Percentiles rank a stretch among this genome's conserved stretches.
Conservation (phyloP, 1,284 basidiomycete genomes). For the Cryptococcus amylolentus region DNA sequence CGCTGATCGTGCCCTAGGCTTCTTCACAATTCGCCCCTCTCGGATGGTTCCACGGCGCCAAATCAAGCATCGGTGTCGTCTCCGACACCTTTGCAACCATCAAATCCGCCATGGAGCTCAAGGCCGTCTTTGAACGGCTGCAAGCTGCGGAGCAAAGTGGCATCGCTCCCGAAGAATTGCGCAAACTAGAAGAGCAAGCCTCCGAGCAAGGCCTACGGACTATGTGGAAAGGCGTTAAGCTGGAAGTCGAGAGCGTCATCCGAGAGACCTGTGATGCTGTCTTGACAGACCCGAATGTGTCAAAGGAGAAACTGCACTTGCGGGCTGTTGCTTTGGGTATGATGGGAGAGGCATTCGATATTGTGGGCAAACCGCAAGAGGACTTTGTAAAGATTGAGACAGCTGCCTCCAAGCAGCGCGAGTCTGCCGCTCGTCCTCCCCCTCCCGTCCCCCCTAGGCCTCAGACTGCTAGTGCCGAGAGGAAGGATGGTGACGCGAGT, state of each 20-base stretch:
- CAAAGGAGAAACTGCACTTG: constrained; percentile 62
- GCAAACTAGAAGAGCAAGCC: constrained; percentile 89
- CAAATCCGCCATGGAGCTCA: constrained; percentile 75
- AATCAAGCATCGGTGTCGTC: constrained; percentile 88
- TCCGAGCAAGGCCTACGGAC: constrained; percentile 91
- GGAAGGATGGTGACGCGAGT: constrained; percentile 6
- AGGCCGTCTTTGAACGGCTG: constrained; percentile 91
- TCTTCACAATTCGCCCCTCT: constrained; percentile 53
- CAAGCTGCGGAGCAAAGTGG: constrained; percentile 88
- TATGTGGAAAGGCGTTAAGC: constrained; percentile 92
- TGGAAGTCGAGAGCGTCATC: constrained; percentile 90
- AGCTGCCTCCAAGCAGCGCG: constrained; percentile 48
- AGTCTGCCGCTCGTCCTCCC: constrained; percentile 22
- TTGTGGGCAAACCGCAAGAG: constrained; percentile 57
- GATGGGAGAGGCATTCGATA: constrained; percentile 67
- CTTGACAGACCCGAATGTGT: constrained; percentile 54
- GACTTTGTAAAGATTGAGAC: constrained; percentile 84
- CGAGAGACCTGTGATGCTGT: constrained; percentile 90
- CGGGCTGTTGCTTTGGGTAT: constrained; percentile 79
- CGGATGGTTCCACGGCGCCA: constrained; percentile 88
- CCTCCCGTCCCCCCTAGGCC: constrained; percentile 14
- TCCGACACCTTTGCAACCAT: constrained; percentile 77
- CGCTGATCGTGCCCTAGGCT: constrained; percentile 53
- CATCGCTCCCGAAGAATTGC: constrained; percentile 77
- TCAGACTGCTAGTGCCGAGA: neutral